Percentiles rank a stretch among this genome's conserved stretches.
Evolutionary conservation across 257 asterid genomes (phyloP).

Genomic region (Paraleonurus japonicus): DNA sequence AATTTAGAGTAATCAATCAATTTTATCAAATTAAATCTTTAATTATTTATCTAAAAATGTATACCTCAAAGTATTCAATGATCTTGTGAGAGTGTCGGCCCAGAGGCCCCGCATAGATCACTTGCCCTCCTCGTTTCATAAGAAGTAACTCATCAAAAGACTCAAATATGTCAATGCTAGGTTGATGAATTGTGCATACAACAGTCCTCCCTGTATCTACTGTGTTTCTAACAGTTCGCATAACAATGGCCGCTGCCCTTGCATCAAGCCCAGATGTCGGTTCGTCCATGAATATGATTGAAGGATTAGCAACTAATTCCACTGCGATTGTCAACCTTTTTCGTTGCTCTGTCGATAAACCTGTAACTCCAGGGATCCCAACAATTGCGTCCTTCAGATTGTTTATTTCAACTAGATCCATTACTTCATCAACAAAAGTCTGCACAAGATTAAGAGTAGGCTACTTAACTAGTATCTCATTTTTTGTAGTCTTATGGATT

Average conservation of each 20-base stretch:
- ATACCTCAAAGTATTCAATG: slow-evolving; percentile 68
- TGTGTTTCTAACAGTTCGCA: slow-evolving; percentile 77
- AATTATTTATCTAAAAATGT: neutral
- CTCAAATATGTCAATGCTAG: slow-evolving; percentile 73
- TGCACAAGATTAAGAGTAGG: slow-evolving; percentile 9
- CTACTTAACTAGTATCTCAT: neutral
- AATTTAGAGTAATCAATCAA: neutral
- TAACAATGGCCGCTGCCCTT: slow-evolving; percentile 71
- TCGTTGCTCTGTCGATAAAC: slow-evolving; percentile 72
- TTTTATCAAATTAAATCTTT: neutral
- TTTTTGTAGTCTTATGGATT: neutral
- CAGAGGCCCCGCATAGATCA: slow-evolving; percentile 68
- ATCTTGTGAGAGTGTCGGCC: slow-evolving; percentile 55
- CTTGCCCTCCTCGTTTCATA: slow-evolving; percentile 71
- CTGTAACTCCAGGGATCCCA: slow-evolving; percentile 64
- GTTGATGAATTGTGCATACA: slow-evolving; percentile 79
- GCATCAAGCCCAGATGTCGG: slow-evolving; percentile 79
- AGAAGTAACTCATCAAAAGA: slow-evolving; percentile 78
- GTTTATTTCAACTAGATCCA: slow-evolving; percentile 66
- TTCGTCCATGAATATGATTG: slow-evolving; percentile 77
- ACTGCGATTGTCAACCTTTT: slow-evolving; percentile 71
- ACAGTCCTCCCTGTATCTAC: slow-evolving; percentile 75
- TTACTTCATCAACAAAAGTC: slow-evolving; percentile 70
- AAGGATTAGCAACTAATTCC: slow-evolving; percentile 75
- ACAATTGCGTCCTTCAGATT: slow-evolving; percentile 65